Percentiles rank a stretch among this genome's conserved stretches.
Conservation (phyloP, 352 stramenopile species). For the Pythium sukuiense region DNA sequence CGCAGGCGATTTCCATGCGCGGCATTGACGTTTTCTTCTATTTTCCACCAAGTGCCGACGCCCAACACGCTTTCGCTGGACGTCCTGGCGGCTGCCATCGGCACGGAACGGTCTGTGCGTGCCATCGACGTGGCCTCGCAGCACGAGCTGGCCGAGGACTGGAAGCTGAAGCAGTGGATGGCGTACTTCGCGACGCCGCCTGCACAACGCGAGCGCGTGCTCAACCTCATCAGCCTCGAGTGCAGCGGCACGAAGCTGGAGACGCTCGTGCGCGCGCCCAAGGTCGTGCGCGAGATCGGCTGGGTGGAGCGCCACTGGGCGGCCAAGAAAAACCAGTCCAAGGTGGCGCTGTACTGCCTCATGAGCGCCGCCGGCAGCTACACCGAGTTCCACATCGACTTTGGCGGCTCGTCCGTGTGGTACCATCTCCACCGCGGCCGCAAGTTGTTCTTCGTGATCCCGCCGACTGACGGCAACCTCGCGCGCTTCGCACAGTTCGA, state of each 20-base stretch:
- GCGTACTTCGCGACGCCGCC: slow-evolving; percentile 31
- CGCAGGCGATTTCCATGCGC: neutral
- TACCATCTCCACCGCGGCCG: slow-evolving; percentile 42
- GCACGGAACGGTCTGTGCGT: slow-evolving; percentile 29
- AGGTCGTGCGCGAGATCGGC: slow-evolving; percentile 38
- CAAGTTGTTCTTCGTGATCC: slow-evolving; percentile 46
- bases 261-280: slow-evolving; percentile 29
- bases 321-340: slow-evolving; percentile 10
- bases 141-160: slow-evolving; percentile 34
- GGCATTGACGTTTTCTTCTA: slow-evolving; percentile 6
- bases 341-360: slow-evolving; percentile 42
- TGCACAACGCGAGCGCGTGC: slow-evolving; percentile 22
- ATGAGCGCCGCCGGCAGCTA: slow-evolving; percentile 47
- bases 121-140: slow-evolving; percentile 39
- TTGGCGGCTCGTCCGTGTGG: slow-evolving; percentile 49
- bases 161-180: slow-evolving; percentile 40
- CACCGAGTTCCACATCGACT: slow-evolving; percentile 48
- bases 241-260: slow-evolving; percentile 39
- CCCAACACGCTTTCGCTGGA: slow-evolving; percentile 19
- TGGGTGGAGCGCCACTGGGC: slow-evolving; percentile 46
- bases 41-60: neutral
- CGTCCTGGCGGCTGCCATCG: slow-evolving; percentile 31
- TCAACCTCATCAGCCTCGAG: slow-evolving; percentile 45
- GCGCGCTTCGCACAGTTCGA: slow-evolving; percentile 33
- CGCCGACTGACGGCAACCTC: slow-evolving; percentile 39